These are phyloP conservation scores for Cryptomeria japonica DNA, from an alignment of 75 land plant genomes.

Conservation along the genomic window DNA sequence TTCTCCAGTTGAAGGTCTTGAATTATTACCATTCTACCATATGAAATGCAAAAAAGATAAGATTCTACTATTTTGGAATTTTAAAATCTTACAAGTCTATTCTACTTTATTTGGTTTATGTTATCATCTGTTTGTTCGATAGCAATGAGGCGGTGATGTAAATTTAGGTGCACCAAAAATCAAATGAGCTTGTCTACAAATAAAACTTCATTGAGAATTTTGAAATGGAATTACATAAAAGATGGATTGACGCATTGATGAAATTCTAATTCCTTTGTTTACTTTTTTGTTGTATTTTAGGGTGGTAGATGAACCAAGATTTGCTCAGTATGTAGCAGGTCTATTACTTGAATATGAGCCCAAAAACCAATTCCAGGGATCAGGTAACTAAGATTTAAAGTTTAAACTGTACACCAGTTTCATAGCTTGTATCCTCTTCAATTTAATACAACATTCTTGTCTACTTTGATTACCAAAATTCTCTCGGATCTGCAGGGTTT, in stretches of 20 bases:
- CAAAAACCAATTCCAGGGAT: slow-evolving; percentile 1
- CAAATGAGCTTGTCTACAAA: neutral
- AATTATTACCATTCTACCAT: neutral
- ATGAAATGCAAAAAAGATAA: neutral
- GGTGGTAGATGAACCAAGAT: slow-evolving; percentile 32
- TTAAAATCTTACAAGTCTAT: no score
- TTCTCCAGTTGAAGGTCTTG: neutral
- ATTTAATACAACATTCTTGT: neutral
- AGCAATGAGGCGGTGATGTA: neutral
- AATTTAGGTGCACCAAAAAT: neutral
- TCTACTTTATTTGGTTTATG: neutral
- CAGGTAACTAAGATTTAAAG: slow-evolving; percentile 20
- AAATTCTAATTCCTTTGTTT: neutral
- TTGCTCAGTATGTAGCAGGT: slow-evolving; percentile 60
- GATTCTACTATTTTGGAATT: no score
- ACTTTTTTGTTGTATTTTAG: slow-evolving; percentile 23
- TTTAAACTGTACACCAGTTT: neutral
- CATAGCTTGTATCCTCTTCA: neutral
- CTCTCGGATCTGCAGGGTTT: slow-evolving; percentile 29
- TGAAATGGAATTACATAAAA: slow-evolving; percentile 5
- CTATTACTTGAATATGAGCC: slow-evolving; percentile 54
- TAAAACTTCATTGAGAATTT: neutral
- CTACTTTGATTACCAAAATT: neutral
- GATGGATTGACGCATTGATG: neutral
- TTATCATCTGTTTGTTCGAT: neutral